Conservation (phyloP, 179 eudicot genomes). For the Gypsophila paniculata region DNA sequence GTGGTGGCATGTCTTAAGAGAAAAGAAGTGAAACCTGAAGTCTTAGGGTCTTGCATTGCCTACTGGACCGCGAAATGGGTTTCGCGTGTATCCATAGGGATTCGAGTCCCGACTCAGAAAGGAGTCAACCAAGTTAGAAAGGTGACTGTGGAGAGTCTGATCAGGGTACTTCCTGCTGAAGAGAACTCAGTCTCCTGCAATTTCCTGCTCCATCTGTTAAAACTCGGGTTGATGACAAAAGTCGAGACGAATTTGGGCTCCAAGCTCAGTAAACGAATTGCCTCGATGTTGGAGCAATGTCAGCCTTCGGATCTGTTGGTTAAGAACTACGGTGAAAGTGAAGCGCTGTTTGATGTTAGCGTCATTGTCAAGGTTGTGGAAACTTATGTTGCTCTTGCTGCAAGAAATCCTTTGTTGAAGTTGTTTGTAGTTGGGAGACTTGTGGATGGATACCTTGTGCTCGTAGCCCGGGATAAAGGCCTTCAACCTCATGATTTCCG, state of each 20-base stretch:
- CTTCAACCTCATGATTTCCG: slow-evolving; percentile 31
- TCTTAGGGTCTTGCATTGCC: slow-evolving; percentile 43
- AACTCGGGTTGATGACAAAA: slow-evolving; percentile 36
- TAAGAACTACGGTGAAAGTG: slow-evolving; percentile 34
- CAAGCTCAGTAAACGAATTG: slow-evolving; percentile 34
- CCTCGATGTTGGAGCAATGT: slow-evolving; percentile 29
- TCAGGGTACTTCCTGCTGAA: slow-evolving; percentile 39
- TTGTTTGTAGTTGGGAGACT: slow-evolving; percentile 38
- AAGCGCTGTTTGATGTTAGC: slow-evolving; percentile 33
- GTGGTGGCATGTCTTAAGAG: slow-evolving; percentile 36
- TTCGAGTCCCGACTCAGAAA: slow-evolving; percentile 25
- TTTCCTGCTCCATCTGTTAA: slow-evolving; percentile 42
- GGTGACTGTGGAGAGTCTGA: slow-evolving; percentile 36
- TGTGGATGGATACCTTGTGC: slow-evolving; percentile 35
- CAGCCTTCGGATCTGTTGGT: slow-evolving; percentile 42
- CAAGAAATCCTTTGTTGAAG: slow-evolving; percentile 20
- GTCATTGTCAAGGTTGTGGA: slow-evolving; percentile 34
- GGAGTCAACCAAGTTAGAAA: slow-evolving; percentile 26
- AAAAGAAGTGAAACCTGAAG: slow-evolving; percentile 36
- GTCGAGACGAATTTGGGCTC: slow-evolving; percentile 26
- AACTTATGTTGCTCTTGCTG: slow-evolving; percentile 27
- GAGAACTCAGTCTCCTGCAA: slow-evolving; percentile 38
- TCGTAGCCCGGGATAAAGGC: slow-evolving; percentile 35
- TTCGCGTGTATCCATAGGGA: slow-evolving; percentile 28
- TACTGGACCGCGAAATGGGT: slow-evolving; percentile 50